Evolutionary conservation across 1,139 yeast genomes (phyloP).

Genomic region (Saccharomyces pastorianus): DNA sequence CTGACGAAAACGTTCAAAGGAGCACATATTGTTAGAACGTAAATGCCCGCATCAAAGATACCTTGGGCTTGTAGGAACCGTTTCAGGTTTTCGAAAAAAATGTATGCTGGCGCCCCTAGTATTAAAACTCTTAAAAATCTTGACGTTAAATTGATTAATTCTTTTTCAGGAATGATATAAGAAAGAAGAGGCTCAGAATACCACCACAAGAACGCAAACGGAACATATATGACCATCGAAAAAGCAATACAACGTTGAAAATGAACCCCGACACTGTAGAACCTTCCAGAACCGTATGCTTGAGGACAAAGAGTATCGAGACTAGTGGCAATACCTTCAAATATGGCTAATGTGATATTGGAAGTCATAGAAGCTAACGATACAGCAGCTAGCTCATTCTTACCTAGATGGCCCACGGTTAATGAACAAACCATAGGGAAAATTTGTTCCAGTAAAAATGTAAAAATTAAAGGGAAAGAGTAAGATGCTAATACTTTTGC

Average conservation of each 20-base stretch:
- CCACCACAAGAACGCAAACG: slow-evolving; percentile 61
- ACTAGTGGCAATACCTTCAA: slow-evolving; percentile 83
- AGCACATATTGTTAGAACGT: slow-evolving; percentile 67
- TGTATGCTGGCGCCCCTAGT: slow-evolving; percentile 78
- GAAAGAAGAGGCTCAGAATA: slow-evolving; percentile 47
- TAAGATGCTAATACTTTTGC: slow-evolving; percentile 42
- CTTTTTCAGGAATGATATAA: slow-evolving; percentile 42
- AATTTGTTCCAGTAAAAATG: slow-evolving; percentile 63
- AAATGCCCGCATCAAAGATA: slow-evolving; percentile 82
- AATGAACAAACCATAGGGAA: slow-evolving; percentile 64
- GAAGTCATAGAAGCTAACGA: slow-evolving; percentile 85
- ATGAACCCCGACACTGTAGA: slow-evolving; percentile 50
- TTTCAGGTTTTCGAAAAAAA: slow-evolving; percentile 73
- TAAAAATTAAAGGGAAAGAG: slow-evolving; percentile 55
- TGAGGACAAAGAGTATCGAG: slow-evolving; percentile 83
- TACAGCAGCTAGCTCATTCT: slow-evolving; percentile 67
- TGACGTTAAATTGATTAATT: slow-evolving; percentile 58
- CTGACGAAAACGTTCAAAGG: slow-evolving; percentile 68
- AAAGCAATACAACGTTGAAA: slow-evolving; percentile 57
- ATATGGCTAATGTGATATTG: slow-evolving; percentile 72
- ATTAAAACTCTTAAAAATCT: slow-evolving; percentile 56
- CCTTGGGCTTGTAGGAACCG: slow-evolving; percentile 87
- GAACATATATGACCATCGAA: slow-evolving; percentile 48
- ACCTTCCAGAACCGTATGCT: slow-evolving; percentile 67
- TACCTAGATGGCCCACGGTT: slow-evolving; percentile 69